phyloP scores from a whole-genome alignment of 2,329 filamentous ascomycete species.

The Paracoccidioides lutzii region DNA sequence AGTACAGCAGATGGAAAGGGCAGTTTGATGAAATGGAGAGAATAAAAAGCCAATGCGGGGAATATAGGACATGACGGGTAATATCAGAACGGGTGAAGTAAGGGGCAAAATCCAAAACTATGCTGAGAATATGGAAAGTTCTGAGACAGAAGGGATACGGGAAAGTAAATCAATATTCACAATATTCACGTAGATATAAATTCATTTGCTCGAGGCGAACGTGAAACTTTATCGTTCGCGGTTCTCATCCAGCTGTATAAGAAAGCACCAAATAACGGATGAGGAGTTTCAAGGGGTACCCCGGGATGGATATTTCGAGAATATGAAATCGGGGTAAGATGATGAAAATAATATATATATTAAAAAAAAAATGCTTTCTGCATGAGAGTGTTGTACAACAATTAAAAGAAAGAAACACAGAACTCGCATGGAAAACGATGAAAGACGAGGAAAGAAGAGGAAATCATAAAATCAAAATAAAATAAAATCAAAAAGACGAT shows the following conservation, averaged over 20 bases:
- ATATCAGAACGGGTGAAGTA: neutral
- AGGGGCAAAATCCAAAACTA: neutral
- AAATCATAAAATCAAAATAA: neutral
- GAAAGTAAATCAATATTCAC: too few relatives aligned
- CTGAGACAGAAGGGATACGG: too few relatives aligned
- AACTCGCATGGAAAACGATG: neutral
- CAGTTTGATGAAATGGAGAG: too few relatives aligned
- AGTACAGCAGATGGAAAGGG: neutral
- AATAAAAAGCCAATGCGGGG: neutral
- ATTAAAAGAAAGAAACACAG: neutral
- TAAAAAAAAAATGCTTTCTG: neutral
- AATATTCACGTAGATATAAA: too few relatives aligned
- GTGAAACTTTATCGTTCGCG: too few relatives aligned
- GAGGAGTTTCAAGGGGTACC: too few relatives aligned
- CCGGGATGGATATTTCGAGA: too few relatives aligned
- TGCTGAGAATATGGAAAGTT: neutral
- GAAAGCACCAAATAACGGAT: too few relatives aligned
- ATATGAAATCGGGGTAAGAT: too few relatives aligned
- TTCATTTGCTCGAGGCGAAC: too few relatives aligned
- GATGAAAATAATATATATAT: too few relatives aligned
- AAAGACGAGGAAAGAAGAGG: constrained; percentile 5
- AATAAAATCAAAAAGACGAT: neutral
- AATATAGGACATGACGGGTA: neutral
- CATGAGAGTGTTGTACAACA: neutral
- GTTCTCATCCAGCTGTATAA: too few relatives aligned